Percentiles rank a stretch among this genome's conserved stretches.
Evolutionary conservation across 345 rosid genomes (phyloP).

Genomic region (Melastoma malabathricum): DNA sequence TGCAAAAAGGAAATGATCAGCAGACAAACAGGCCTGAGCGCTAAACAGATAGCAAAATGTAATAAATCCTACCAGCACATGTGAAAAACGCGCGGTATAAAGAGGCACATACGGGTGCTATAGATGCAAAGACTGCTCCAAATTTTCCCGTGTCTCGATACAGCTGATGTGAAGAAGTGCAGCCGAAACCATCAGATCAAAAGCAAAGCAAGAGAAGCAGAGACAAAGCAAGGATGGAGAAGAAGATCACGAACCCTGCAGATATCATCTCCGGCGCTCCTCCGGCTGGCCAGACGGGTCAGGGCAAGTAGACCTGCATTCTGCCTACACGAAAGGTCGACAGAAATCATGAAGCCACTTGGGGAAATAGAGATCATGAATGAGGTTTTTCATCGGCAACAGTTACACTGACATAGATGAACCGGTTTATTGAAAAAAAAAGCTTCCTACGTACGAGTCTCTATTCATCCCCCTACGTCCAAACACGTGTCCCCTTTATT

Average conservation of each 20-base stretch:
- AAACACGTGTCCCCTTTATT: no score
- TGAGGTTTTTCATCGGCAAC: neutral
- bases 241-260: constrained; percentile 96
- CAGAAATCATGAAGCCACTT: constrained; percentile 1
- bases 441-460: no score
- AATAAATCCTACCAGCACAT: constrained; percentile 56
- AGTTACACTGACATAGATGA: constrained; percentile 71
- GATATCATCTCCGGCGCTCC: constrained; percentile 94
- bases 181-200: no score
- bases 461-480: no score
- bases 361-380: constrained; percentile 3
- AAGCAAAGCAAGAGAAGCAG: constrained; percentile 4
- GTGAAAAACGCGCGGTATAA: constrained; percentile 83
- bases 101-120: constrained; percentile 66
- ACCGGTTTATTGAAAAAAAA: no score
- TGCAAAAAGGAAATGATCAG: constrained; percentile 11
- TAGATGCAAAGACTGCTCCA: constrained; percentile 89
- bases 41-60: neutral
- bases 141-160: constrained; percentile 54
- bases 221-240: constrained; percentile 94
- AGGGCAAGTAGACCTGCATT: constrained; percentile 87
- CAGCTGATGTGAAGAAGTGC: no score
- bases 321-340: constrained; percentile 35
- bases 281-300: constrained; percentile 84
- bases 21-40: neutral